Base-by-base conservation (phyloP, 345 rosid genomes). In the Salix udensis region DNA sequence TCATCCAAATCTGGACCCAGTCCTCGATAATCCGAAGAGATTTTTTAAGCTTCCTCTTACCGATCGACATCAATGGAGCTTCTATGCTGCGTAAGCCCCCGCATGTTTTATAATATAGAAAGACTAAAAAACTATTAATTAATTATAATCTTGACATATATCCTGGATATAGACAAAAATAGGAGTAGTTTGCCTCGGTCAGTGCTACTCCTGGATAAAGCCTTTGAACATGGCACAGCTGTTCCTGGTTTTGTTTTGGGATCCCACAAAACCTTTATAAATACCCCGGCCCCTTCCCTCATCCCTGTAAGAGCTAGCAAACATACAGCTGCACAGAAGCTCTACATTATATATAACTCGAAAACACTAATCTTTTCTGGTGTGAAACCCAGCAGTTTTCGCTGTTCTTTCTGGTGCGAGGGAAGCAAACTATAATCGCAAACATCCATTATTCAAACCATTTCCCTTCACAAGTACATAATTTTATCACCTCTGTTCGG, bases 381-480 rank as follows among this genome's bases (percentile, higher is more conserved):
- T 24, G 46, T 18, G 18, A 31, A 70, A 4, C 1, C 46, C 66
- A 2, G 21, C 12, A 28, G 46, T 42, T 44, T 74, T 67, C 52
- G 19, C 15, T 37, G 14, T 44, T 36, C 24, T 76, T 68, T 31
- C 55, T 46, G 65, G 34, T 65, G 19, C 30, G 1, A 55, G 53
- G 74, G 65, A 71, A 65, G 75, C 80, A 64, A 23, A 26, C n/a
- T 70, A 15, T 34, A 66, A 19, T 34, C 9, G 60, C 37, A 70
- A 48, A 34, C 68, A 65, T 55, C 71, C 44, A 39, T 48, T 77
- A 37, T 52, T 65, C 39, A 19, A 71, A 52, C 2, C 71, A 6
- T 65, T 68, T 70, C 37, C 50, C 24, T 19, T 30, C 26, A 21
- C 78, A 37, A 76, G 66, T 18, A 40, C 40, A 55, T 26, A 34